Base-by-base conservation (phyloP, 768 basidiomycete species). In the Hericium erinaceus region DNA sequence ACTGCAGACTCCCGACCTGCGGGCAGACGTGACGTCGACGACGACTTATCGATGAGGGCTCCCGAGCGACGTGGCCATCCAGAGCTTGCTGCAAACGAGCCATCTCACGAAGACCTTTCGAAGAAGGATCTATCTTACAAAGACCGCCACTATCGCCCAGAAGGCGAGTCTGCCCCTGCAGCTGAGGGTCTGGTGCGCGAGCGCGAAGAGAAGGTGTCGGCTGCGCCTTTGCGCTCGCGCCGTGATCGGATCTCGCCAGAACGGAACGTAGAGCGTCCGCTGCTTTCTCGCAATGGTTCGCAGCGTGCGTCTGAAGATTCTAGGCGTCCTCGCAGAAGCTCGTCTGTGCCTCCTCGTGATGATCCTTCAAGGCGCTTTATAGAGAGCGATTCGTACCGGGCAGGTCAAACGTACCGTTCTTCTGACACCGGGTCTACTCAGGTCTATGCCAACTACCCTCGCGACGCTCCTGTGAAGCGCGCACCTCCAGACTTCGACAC, bases 11-110 rank as follows among this genome's bases (percentile, higher is more conserved):
- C 39, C 12, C 54, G 40, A 18, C n/a, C 56, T 13, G 5, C 56
- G 26, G 2, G 10, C 20, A 52, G 57, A 15, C 57, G 61, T 8
- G 61, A 58, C 1, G 61, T 58, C 54, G 61, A 58, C 44, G 6
- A 16, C 18, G 39, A 53, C 39, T n/a, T n/a, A 8, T 53, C 20
- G 44, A 46, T 15, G 7, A 46, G 44, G 20, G 44, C 44, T n/a
- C 11, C 16, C 15, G 44, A 46, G 7, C 44, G 44, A 2, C 44
- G 44, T n/a, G 44, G 9, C n/a, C 44, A n/a, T 18, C 20, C 20
- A 7, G 44, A 46, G 44, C 16, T 20, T 18, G 44, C n/a, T 46
- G 15, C 44, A 18, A n/a, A 46, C 16, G 44, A 46, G 44, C n/a
- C 13, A 15, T 18, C 44, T 46, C 44, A 10, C 2, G 33, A 53